Evolutionary conservation across 1,284 basidiomycete genomes (phyloP).

Genomic region (Cutaneotrichosporon cutaneum): DNA sequence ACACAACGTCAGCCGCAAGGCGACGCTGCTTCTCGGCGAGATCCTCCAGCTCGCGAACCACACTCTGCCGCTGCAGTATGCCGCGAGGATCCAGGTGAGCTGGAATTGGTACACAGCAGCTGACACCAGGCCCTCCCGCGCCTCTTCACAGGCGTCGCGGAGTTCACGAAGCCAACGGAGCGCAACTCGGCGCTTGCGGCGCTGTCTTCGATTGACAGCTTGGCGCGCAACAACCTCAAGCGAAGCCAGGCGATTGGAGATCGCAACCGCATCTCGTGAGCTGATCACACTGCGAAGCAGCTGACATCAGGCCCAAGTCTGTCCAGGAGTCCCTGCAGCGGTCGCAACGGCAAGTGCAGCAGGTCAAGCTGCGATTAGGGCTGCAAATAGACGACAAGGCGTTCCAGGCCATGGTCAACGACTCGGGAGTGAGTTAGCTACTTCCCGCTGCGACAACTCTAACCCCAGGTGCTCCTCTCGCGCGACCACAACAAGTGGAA

Average conservation of each 20-base stretch:
- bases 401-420: constrained; percentile 77
- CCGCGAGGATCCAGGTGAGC: constrained; percentile 75
- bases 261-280: constrained; percentile 11
- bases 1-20: constrained; percentile 68
- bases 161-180: constrained; percentile 64
- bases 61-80: constrained; percentile 77
- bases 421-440: constrained; percentile 66
- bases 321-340: constrained; percentile 76
- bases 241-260: constrained; percentile 16
- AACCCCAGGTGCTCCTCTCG: constrained; percentile 70
- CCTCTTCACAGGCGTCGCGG: constrained; percentile 76
- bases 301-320: constrained; percentile 12
- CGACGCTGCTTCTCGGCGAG: constrained; percentile 88
- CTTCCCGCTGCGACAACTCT: constrained; percentile 11
- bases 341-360: constrained; percentile 86
- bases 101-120: background rate
- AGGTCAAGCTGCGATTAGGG: constrained; percentile 79
- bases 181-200: constrained; percentile 81
- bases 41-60: constrained; percentile 83
- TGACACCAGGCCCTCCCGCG: constrained; percentile 69
- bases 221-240: constrained; percentile 71
- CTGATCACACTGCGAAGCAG: background rate
- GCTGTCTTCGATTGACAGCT: constrained; percentile 82
- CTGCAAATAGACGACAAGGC: constrained; percentile 91
- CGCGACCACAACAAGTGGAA: constrained; percentile 94